A percentile compares a stretch with the other conserved stretches of the same genome.
These are phyloP conservation scores for Saururus chinensis DNA, from an alignment of 164 flowering plant genomes.

Conservation along the genomic window DNA sequence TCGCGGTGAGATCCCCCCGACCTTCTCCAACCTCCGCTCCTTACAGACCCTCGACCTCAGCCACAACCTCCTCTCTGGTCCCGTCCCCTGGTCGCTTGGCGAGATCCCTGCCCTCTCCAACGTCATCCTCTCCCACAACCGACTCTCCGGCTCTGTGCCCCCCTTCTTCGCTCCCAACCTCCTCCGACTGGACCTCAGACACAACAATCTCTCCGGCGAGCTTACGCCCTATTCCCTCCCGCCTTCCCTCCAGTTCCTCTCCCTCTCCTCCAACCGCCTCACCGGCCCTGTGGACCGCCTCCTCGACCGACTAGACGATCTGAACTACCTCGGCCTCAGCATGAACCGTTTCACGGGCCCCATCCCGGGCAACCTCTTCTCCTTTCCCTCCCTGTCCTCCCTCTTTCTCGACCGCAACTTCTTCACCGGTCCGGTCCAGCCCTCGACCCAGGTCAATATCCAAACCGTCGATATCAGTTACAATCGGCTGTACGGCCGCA, in stretches of 20 bases:
- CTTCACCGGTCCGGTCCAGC: constrained; percentile 57
- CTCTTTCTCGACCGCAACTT: constrained; percentile 68
- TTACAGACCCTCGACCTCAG: constrained; percentile 79
- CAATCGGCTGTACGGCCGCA: constrained; percentile 57
- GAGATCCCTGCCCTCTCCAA: constrained; percentile 43
- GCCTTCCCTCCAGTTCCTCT: constrained; percentile 61
- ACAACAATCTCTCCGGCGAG: constrained; percentile 71
- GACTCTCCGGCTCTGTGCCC: constrained; percentile 60
- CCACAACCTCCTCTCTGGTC: constrained; percentile 60
- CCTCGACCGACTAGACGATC: constrained; percentile 33
- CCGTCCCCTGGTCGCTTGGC: constrained; percentile 44
- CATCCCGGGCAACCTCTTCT: constrained; percentile 61
- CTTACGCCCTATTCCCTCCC: constrained; percentile 45
- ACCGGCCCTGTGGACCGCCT: constrained; percentile 50
- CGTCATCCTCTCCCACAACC: constrained; percentile 69
- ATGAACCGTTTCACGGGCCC: constrained; percentile 73
- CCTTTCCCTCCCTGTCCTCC: constrained; percentile 39
- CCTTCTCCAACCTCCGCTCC: constrained; percentile 28
- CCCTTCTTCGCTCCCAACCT: constrained; percentile 35
- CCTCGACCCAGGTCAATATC: constrained; percentile 45
- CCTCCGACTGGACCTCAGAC: constrained; percentile 67
- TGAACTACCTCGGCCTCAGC: constrained; percentile 74
- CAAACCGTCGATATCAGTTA: constrained; percentile 82
- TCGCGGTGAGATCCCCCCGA: constrained; percentile 55
- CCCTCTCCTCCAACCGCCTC: constrained; percentile 62